Evolutionary conservation across 352 stramenopile genomes (phyloP).

Genomic region (Globisporangium megalacanthum): DNA sequence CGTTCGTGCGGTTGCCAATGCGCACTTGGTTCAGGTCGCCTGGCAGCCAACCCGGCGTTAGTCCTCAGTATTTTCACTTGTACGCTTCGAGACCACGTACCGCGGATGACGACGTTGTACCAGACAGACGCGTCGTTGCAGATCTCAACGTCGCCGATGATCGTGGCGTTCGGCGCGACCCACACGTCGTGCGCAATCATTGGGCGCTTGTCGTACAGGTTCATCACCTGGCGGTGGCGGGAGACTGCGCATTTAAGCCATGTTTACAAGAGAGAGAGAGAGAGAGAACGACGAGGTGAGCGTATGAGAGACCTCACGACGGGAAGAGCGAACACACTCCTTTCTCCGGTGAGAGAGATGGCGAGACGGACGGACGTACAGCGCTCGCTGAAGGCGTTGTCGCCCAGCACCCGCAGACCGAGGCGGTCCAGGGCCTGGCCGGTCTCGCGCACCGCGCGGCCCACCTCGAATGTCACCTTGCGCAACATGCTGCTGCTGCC

Average conservation of each 20-base stretch:
- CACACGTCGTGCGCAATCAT: constrained; percentile 89
- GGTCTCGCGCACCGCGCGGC: constrained; percentile 93
- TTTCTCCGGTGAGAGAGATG: background rate
- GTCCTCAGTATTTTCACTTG: background rate
- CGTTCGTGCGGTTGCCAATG: constrained; percentile 95
- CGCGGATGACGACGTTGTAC: constrained; percentile 96
- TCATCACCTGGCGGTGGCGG: constrained; percentile 91
- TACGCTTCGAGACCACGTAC: constrained; percentile 13
- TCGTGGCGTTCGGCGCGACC: constrained; percentile 94
- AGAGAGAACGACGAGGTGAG: background rate
- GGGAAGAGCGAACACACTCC: background rate
- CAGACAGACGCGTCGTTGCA: constrained; percentile 93
- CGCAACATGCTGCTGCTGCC: constrained; percentile 54
- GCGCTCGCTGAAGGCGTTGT: constrained; percentile 88
- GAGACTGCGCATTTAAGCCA: constrained; percentile 53
- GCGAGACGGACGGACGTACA: constrained; percentile 39
- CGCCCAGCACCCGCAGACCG: constrained; percentile 83
- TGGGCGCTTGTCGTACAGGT: constrained; percentile 90
- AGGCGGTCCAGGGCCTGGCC: constrained; percentile 94
- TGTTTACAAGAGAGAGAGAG: background rate
- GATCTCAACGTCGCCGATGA: constrained; percentile 95
- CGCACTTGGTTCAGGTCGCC: constrained; percentile 89
- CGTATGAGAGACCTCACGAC: too few species aligned
- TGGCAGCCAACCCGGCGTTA: constrained; percentile 7
- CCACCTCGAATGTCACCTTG: constrained; percentile 88